A percentile compares a stretch with the other conserved stretches of the same genome.
Evolutionary conservation across 2,329 filamentous ascomycete species (phyloP).

Genomic region (Hypoxylon sp.): DNA sequence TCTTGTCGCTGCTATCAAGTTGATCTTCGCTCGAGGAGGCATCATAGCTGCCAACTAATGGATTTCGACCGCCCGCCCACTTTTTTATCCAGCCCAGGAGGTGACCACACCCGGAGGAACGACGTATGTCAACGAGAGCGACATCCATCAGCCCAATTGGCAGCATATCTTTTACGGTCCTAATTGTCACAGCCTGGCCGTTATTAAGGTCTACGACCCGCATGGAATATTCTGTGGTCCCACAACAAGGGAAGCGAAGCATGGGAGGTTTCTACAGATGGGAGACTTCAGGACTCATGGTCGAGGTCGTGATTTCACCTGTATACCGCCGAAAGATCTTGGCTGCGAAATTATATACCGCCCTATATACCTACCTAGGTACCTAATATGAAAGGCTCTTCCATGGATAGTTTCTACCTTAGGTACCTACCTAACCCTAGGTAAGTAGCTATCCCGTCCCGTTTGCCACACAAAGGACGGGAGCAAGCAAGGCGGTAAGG

Average conservation of each 20-base stretch:
- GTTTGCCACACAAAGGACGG: no score
- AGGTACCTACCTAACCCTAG: no score
- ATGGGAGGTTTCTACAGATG: conserved; percentile 45
- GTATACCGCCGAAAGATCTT: no score
- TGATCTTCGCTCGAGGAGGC: conserved; percentile 40
- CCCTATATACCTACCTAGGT: no score
- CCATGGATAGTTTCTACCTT: no score
- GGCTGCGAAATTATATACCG: no score
- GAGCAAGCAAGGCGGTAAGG: no score
- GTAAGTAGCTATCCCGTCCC: no score
- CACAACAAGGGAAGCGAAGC: conserved; percentile 51
- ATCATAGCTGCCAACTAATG: conserved; percentile 41
- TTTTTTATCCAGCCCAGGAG: conserved; percentile 37
- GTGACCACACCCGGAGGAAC: conserved; percentile 29
- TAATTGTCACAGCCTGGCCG: conserved; percentile 45
- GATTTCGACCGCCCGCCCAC: conserved; percentile 38
- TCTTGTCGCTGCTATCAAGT: conserved; percentile 43
- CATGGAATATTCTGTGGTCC: conserved; percentile 49
- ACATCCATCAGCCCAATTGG: conserved; percentile 47
- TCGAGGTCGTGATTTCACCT: neutral
- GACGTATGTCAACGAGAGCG: conserved; percentile 51
- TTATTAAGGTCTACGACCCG: conserved; percentile 54
- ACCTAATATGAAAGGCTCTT: no score
- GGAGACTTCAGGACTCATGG: conserved; percentile 1
- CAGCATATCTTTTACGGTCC: conserved; percentile 47